These are phyloP conservation scores for Graphium sp. DNA, from an alignment of 2,329 filamentous ascomycete genomes.

Conservation along the genomic window DNA sequence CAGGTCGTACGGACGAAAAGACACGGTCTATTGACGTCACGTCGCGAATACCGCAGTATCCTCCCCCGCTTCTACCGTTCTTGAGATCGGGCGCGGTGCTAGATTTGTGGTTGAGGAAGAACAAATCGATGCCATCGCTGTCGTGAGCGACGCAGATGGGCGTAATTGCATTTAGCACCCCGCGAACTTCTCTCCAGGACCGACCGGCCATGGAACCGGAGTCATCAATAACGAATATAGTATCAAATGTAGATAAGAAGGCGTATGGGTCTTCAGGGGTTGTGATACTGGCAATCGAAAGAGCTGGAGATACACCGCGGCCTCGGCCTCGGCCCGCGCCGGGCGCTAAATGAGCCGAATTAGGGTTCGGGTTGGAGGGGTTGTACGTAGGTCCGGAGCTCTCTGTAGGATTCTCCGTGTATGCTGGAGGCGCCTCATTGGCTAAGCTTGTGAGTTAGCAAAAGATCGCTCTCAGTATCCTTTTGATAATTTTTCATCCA, in stretches of 20 bases:
- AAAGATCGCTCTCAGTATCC: background rate
- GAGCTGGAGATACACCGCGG: slow-evolving; percentile 5
- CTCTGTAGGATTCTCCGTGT: too few species aligned
- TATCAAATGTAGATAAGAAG: slow-evolving; percentile 70
- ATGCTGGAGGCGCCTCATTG: slow-evolving; percentile 6
- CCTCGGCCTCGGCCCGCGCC: background rate
- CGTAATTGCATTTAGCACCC: slow-evolving; percentile 55
- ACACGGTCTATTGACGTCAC: slow-evolving; percentile 44
- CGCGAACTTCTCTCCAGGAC: slow-evolving; percentile 60
- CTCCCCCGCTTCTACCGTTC: slow-evolving; percentile 21
- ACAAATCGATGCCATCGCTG: slow-evolving; percentile 72
- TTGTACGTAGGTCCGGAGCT: too few species aligned
- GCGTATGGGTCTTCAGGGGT: slow-evolving; percentile 50
- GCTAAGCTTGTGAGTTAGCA: background rate
- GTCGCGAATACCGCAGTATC: slow-evolving; percentile 48
- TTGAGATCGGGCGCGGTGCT: slow-evolving; percentile 14
- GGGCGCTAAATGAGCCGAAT: too few species aligned
- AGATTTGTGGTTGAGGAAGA: slow-evolving; percentile 64
- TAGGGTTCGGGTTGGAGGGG: too few species aligned
- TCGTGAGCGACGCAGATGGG: slow-evolving; percentile 72
- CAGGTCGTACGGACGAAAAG: slow-evolving; percentile 51
- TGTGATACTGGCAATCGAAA: slow-evolving; percentile 12
- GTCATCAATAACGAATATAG: slow-evolving; percentile 82
- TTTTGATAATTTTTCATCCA: background rate
- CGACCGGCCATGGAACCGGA: slow-evolving; percentile 67